phyloP scores from a whole-genome alignment of 768 basidiomycete species.

The Trametes elegans region DNA sequence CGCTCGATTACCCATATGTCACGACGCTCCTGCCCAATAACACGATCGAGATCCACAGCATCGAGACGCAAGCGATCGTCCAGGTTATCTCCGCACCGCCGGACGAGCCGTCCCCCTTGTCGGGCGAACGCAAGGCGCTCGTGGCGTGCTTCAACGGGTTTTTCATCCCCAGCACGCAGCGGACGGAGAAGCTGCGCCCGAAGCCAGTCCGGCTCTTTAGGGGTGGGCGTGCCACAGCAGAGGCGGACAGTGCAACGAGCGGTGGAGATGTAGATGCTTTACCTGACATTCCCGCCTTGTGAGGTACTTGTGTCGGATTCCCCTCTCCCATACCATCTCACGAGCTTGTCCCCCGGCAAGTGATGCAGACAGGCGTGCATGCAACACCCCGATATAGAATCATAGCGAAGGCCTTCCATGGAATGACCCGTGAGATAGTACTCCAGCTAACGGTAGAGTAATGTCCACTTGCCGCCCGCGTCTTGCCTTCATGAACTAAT shows the following conservation, averaged over 20 bases:
- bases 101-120: constrained; percentile 25
- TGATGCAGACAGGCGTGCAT: no score
- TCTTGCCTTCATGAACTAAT: no score
- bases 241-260: neutral
- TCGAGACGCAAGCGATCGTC: constrained; percentile 68
- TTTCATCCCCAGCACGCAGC: constrained; percentile 41
- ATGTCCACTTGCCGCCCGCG: no score
- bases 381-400: neutral
- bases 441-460: no score
- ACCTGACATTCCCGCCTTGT: constrained; percentile 10
- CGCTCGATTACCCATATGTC: constrained; percentile 79
- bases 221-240: neutral
- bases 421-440: no score
- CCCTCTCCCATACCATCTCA: neutral
- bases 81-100: constrained; percentile 62
- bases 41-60: constrained; percentile 77
- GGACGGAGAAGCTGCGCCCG: constrained; percentile 39
- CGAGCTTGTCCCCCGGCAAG: neutral
- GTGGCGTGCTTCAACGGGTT: constrained; percentile 36
- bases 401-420: neutral
- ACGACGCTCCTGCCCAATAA: constrained; percentile 76
- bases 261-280: neutral
- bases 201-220: constrained; percentile 32
- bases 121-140: constrained; percentile 30
- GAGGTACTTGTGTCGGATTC: neutral